A percentile compares a stretch with the other conserved stretches of the same genome.
Conservation (phyloP, 139 green algal genomes). For the Chlorokybus atmophyticus region DNA sequence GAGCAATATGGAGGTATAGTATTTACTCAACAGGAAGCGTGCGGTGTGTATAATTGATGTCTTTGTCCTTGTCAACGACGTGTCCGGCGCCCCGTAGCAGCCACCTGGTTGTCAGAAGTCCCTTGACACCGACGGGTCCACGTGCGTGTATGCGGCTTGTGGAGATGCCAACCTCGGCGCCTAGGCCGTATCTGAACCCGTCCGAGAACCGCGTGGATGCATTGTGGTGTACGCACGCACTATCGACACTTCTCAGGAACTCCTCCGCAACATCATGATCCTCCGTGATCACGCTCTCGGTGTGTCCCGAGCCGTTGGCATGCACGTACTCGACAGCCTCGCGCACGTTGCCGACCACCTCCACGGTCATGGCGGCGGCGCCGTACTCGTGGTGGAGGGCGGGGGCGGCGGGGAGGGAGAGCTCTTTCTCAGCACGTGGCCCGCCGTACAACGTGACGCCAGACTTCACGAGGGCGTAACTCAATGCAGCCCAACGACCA, state of each 20-base stretch:
- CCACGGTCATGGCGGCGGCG: constrained; percentile 40
- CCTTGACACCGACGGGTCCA: constrained; percentile 94
- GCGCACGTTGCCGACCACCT: constrained; percentile 65
- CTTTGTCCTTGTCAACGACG: constrained; percentile 78
- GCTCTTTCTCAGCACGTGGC: constrained; percentile 4
- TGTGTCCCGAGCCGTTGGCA: constrained; percentile 65
- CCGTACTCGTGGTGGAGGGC: constrained; percentile 72
- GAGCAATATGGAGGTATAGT: no score
- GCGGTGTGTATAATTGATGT: constrained; percentile 77
- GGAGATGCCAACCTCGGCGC: constrained; percentile 91
- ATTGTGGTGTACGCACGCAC: constrained; percentile 91
- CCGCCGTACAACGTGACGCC: constrained; percentile 50
- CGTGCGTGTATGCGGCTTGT: constrained; percentile 92
- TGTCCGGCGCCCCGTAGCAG: constrained; percentile 70
- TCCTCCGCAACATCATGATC: constrained; percentile 42
- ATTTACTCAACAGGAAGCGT: constrained; percentile 33
- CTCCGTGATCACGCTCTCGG: constrained; percentile 66
- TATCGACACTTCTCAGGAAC: constrained; percentile 80
- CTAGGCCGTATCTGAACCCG: constrained; percentile 89
- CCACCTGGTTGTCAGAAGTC: constrained; percentile 87
- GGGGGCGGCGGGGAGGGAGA: constrained; percentile 18
- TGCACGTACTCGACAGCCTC: constrained; percentile 89
- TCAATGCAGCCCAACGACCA: no score
- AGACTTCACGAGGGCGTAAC: constrained; percentile 4
- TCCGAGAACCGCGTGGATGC: constrained; percentile 84